Evolutionary conservation across 352 stramenopile species (phyloP).

Genomic region (Globisporangium iwayamae): DNA sequence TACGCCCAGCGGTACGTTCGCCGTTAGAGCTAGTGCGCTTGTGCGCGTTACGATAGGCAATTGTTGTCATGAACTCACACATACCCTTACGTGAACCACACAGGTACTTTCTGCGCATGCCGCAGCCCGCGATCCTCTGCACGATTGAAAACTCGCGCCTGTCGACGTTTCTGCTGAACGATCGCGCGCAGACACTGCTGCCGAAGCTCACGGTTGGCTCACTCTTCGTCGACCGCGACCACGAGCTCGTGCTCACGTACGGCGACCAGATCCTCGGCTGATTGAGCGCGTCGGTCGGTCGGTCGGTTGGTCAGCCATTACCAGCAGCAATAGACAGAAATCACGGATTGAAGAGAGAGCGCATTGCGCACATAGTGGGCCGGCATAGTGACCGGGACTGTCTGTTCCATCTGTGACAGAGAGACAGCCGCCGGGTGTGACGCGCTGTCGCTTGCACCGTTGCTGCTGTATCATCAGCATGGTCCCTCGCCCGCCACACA

Average conservation of each 20-base stretch:
- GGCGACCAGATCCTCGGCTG: conserved; percentile 54
- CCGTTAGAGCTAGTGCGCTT: too few species aligned
- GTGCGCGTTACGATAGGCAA: too few species aligned
- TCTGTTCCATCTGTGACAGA: neutral
- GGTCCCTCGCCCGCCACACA: neutral
- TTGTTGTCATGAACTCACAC: neutral
- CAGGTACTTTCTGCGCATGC: conserved; percentile 63
- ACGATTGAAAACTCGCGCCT: conserved; percentile 45
- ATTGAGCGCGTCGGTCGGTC: too few species aligned
- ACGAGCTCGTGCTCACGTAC: conserved; percentile 72
- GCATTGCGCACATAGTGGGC: neutral
- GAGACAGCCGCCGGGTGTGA: conserved; percentile 2
- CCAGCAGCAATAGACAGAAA: neutral
- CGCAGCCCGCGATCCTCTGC: conserved; percentile 57
- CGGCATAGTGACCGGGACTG: neutral
- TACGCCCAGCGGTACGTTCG: conserved; percentile 54
- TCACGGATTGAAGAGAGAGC: neutral
- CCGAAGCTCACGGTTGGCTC: conserved; percentile 61
- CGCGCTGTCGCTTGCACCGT: neutral
- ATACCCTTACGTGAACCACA: too few species aligned
- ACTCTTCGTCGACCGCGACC: conserved; percentile 59
- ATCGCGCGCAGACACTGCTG: conserved; percentile 46
- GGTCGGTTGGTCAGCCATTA: too few species aligned
- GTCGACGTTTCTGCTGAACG: conserved; percentile 62
- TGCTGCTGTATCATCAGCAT: neutral